These are phyloP conservation scores for Corymbia maculata DNA, from an alignment of 345 rosid species.

Conservation along the genomic window DNA sequence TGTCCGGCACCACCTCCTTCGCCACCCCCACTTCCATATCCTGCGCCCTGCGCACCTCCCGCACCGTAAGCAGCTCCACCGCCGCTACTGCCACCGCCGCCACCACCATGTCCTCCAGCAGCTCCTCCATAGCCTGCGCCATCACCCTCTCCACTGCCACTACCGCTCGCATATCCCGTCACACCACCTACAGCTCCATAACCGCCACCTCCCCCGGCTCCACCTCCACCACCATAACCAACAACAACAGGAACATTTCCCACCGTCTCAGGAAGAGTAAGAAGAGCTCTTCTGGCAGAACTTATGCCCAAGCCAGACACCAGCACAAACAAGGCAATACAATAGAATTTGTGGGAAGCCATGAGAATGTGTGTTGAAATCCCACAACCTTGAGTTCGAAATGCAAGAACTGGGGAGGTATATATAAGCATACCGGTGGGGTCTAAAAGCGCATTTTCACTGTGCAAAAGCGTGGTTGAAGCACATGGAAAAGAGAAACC, in stretches of 20 bases:
- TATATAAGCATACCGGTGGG: constrained; percentile 17
- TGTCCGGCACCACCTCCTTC: constrained; percentile 1
- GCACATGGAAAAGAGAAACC: constrained; percentile 10
- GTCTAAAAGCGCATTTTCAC: background rate
- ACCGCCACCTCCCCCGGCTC: background rate
- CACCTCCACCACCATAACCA: constrained; percentile 11
- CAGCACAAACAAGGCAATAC: constrained; percentile 8
- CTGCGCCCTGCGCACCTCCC: constrained; percentile 1
- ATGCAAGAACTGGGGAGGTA: constrained; percentile 1
- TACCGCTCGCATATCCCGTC: constrained; percentile 11
- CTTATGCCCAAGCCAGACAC: constrained; percentile 15
- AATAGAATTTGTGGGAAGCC: constrained; percentile 5
- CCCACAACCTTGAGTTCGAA: background rate
- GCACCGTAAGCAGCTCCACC: constrained; percentile 10
- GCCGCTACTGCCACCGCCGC: constrained; percentile 6
- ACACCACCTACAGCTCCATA: constrained; percentile 9
- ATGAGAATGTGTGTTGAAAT: constrained; percentile 3
- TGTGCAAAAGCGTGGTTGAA: background rate
- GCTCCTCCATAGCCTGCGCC: constrained; percentile 7
- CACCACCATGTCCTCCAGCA: constrained; percentile 17
- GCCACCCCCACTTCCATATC: background rate
- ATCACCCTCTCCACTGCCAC: constrained; percentile 10
- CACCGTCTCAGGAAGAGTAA: constrained; percentile 10
- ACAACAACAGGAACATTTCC: constrained; percentile 2
- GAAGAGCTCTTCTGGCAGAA: constrained; percentile 25